Conservation (phyloP, 2,329 filamentous ascomycete genomes). For the Monascus ruber region DNA sequence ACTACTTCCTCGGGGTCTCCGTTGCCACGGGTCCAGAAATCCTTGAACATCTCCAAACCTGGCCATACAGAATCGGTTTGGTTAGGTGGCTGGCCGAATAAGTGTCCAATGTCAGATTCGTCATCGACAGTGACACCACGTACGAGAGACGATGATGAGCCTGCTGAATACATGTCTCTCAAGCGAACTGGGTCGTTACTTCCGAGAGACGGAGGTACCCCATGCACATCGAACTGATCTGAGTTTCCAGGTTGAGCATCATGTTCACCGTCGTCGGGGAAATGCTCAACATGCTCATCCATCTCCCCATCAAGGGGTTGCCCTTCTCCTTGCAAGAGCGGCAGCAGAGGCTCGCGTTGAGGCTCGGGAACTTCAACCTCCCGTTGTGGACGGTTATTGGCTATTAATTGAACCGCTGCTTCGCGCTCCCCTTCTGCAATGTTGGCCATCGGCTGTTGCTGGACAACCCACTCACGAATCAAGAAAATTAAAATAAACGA, state of each 20-base stretch:
- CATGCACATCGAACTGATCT: background rate
- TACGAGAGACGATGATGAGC: background rate
- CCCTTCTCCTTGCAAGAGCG: conserved; percentile 5
- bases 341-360: conserved; percentile 4
- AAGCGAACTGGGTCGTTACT: background rate
- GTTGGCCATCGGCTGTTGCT: conserved; percentile 89
- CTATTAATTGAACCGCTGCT: conserved; percentile 39
- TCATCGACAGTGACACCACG: background rate
- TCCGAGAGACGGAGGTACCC: background rate
- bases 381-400: conserved; percentile 23
- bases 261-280: background rate
- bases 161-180: background rate
- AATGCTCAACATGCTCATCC: conserved; percentile 4
- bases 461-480: conserved; percentile 94
- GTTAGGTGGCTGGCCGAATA: background rate
- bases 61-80: conserved; percentile 4
- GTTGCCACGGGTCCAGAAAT: conserved; percentile 48
- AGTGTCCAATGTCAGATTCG: background rate
- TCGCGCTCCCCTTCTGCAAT: conserved; percentile 49
- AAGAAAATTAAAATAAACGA: conserved; percentile 95
- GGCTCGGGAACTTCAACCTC: conserved; percentile 7
- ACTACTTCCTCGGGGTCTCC: conserved; percentile 50
- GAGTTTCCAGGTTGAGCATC: background rate
- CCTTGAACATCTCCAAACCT: conserved; percentile 38
- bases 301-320: conserved; percentile 1